Base-by-base conservation (phyloP, 1,284 basidiomycete species). In the Rhodotorula sp. region DNA sequence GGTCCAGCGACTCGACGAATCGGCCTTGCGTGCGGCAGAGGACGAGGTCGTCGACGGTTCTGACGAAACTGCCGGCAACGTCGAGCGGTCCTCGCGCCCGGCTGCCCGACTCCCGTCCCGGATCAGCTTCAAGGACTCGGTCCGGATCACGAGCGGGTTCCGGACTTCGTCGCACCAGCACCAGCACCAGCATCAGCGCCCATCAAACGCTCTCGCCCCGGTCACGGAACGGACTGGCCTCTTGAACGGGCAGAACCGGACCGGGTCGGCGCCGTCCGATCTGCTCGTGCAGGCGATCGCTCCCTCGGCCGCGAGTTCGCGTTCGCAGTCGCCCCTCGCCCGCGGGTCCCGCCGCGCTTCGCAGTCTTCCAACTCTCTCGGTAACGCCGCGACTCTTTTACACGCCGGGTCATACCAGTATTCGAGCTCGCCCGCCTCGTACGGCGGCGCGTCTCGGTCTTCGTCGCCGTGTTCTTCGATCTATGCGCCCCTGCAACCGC, bases 401-500 rank as follows among this genome's bases (percentile, higher is more conserved):
- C 47, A 59, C 57, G 55, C 52, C 8, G 48, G 48, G 10, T 64
- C 71, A 0, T 34, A 31, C 34, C 38, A 45, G n/a, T 45, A 66
- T 34, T 73, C 71, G 28, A 66, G 61, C 38, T 70, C 68, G 18
- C 72, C 69, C 8, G 49, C 64, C 45, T 73, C 72, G 34, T 68
- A 71, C 56, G 49, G 60, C 16, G 56, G 58, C 48, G 58, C 66
- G 6, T 68, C 66, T 0, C 69, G 72, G 4, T 70, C 69, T 7
- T 73, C 72, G 0, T 73, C 72, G 0, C 72, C 72, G 6, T 70
- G 72, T 28, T 73, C 72, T 1, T 73, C 72, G 12, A 68, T 73
- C 62, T 73, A 73, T 45, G 72, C 72, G 2, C 72, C 72, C 0
- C 64, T 73, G 1, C 72, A 73, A 38, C 69, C 72, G 2, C 64